Percentiles rank a stretch among this genome's conserved stretches.
Conservation (phyloP, 179 eudicot species). For the Drosera spatulata region DNA sequence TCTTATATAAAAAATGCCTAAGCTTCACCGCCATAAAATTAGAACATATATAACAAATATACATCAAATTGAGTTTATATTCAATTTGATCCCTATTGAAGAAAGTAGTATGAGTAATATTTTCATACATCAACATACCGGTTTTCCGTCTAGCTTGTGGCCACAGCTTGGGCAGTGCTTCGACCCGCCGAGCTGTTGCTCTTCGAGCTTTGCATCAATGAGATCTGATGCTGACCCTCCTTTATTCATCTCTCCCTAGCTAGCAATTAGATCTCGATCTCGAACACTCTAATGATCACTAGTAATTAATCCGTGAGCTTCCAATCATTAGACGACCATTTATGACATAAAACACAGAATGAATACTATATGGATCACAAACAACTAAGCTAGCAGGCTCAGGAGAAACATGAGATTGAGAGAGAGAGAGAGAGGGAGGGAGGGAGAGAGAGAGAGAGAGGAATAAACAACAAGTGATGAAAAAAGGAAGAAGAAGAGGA, state of each 20-base stretch:
- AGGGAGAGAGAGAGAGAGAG: neutral
- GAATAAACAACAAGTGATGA: neutral
- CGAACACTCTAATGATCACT: no score
- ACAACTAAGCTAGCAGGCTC: neutral
- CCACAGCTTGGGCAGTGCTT: slow-evolving; percentile 96
- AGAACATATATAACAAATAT: slow-evolving; percentile 11
- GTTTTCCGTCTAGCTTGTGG: slow-evolving; percentile 77
- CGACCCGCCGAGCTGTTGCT: slow-evolving; percentile 85
- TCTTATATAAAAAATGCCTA: no score
- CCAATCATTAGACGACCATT: no score
- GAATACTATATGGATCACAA: neutral
- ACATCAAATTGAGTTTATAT: neutral
- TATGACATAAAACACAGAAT: no score
- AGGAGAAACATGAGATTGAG: neutral
- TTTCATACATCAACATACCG: slow-evolving; percentile 29
- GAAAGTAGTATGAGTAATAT: neutral
- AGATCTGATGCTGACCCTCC: slow-evolving; percentile 59
- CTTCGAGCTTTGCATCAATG: slow-evolving; percentile 93
- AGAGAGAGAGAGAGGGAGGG: neutral
- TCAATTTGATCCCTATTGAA: neutral
- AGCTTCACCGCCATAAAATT: slow-evolving; percentile 28
- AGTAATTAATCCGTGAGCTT: no score
- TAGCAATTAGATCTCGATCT: neutral
- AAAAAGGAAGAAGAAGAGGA: neutral
- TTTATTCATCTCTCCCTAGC: neutral